phyloP scores from a whole-genome alignment of 805 yeast genomes.

The Cyberlindnera petersonii region DNA sequence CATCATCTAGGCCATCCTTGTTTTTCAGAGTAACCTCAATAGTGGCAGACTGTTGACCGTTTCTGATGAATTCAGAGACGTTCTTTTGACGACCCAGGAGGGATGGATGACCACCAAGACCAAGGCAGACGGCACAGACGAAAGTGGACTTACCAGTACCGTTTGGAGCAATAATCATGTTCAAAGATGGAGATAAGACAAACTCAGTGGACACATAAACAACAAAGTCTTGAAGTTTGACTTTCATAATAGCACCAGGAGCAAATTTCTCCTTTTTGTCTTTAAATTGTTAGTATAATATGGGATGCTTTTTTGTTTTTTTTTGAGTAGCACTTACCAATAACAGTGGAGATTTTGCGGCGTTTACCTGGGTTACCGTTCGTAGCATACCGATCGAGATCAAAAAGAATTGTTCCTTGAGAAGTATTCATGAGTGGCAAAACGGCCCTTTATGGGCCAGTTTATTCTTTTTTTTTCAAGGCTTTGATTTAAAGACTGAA shows the following conservation, averaged over 20 bases:
- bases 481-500: no score
- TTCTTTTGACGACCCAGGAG: slow-evolving; percentile 65
- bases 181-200: slow-evolving; percentile 73
- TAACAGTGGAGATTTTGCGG: slow-evolving; percentile 6
- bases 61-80: slow-evolving; percentile 64
- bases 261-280: slow-evolving; percentile 31
- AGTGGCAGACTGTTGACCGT: slow-evolving; percentile 42
- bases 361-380: slow-evolving; percentile 6
- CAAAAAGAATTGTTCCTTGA: no score
- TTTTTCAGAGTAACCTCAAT: slow-evolving; percentile 36
- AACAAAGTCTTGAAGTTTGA: slow-evolving; percentile 61
- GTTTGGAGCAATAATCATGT: slow-evolving; percentile 93
- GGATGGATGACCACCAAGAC: slow-evolving; percentile 76
- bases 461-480: no score
- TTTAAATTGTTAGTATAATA: slow-evolving; percentile 10
- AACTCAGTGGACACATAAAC: slow-evolving; percentile 69
- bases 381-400: slow-evolving; percentile 18
- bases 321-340: slow-evolving; percentile 7
- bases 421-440: no score
- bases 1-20: slow-evolving; percentile 35
- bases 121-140: slow-evolving; percentile 88
- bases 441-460: no score
- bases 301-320: no score
- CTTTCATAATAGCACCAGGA: slow-evolving; percentile 48
- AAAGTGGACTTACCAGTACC: slow-evolving; percentile 95